A percentile compares a stretch with the other conserved stretches of the same genome.
Evolutionary conservation across 2,329 filamentous ascomycete species (phyloP).

Genomic region (Podosphaera aphanis): DNA sequence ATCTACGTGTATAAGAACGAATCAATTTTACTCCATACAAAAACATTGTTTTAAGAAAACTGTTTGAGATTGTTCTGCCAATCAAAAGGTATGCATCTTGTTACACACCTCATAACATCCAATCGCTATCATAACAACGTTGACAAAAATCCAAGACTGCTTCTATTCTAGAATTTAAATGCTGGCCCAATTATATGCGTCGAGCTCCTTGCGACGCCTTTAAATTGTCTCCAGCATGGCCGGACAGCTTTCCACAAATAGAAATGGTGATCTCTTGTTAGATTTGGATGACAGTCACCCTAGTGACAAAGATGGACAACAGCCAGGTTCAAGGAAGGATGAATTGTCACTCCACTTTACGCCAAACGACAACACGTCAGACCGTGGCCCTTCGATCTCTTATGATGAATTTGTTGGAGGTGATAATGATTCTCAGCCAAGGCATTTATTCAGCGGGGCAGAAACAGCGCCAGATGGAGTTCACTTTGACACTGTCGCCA

Average conservation of each 20-base stretch:
- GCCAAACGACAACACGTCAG: conserved; percentile 31
- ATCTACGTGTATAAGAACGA: background rate
- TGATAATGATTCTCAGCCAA: conserved; percentile 24
- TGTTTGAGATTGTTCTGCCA: background rate
- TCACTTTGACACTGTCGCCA: conserved; percentile 9
- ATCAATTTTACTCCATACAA: background rate
- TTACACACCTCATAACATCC: background rate
- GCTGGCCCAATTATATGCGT: conserved; percentile 6
- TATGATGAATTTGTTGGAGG: conserved; percentile 87
- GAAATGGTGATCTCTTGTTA: conserved; percentile 38
- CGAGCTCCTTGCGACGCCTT: conserved; percentile 10
- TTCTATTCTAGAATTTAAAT: conserved; percentile 4
- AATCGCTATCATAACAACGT: background rate
- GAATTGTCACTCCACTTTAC: conserved; percentile 40
- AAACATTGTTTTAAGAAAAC: background rate
- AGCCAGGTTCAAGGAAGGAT: conserved; percentile 59
- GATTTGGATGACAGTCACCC: conserved; percentile 51
- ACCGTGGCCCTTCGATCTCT: conserved; percentile 60
- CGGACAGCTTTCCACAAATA: conserved; percentile 26
- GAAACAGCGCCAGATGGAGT: conserved; percentile 10
- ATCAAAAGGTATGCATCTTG: background rate
- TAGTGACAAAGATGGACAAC: conserved; percentile 51
- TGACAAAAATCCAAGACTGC: background rate
- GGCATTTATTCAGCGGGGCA: conserved; percentile 18
- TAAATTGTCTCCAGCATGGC: conserved; percentile 28